Evolutionary conservation across 2,329 filamentous ascomycete species (phyloP).

Genomic region (Tolypocladium cylindrosporum): DNA sequence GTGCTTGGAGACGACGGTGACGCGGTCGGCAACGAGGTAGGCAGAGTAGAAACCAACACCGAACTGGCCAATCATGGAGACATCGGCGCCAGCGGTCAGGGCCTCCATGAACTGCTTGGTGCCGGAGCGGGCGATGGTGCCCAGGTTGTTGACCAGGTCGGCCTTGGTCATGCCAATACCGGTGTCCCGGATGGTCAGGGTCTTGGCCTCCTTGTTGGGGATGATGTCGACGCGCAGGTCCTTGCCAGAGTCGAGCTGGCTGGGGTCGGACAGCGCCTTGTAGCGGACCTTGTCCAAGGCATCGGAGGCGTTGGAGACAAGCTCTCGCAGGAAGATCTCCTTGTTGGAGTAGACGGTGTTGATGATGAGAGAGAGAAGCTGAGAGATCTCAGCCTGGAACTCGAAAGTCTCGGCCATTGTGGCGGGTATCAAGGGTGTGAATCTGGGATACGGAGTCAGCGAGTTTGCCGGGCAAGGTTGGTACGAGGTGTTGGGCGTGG

Average conservation of each 20-base stretch:
- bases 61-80: constrained; percentile 99
- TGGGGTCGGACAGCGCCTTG: constrained; percentile 92
- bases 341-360: constrained; percentile 99
- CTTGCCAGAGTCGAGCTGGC: constrained; percentile 95
- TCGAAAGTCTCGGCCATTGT: constrained; percentile 97
- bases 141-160: constrained; percentile 99
- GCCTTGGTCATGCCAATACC: constrained; percentile 99
- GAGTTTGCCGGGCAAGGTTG: neutral
- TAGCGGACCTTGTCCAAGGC: constrained; percentile 99
- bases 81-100: constrained; percentile 93
- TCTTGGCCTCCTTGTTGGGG: constrained; percentile 95
- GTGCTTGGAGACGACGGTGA: constrained; percentile 95
- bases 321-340: constrained; percentile 98
- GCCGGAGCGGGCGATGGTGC: constrained; percentile 96
- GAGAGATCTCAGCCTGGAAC: constrained; percentile 99
- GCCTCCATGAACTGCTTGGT: constrained; percentile 99
- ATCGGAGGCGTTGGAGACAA: constrained; percentile 98
- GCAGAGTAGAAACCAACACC: constrained; percentile 99
- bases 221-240: constrained; percentile 99
- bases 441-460: neutral
- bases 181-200: constrained; percentile 90
- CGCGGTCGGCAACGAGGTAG: constrained; percentile 96
- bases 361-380: constrained; percentile 99
- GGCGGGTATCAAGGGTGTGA: constrained; percentile 30
- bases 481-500: neutral